A percentile compares a stretch with the other conserved stretches of the same genome.
Evolutionary conservation across 1,284 basidiomycete genomes (phyloP).

Genomic region (Moniliella sp.): DNA sequence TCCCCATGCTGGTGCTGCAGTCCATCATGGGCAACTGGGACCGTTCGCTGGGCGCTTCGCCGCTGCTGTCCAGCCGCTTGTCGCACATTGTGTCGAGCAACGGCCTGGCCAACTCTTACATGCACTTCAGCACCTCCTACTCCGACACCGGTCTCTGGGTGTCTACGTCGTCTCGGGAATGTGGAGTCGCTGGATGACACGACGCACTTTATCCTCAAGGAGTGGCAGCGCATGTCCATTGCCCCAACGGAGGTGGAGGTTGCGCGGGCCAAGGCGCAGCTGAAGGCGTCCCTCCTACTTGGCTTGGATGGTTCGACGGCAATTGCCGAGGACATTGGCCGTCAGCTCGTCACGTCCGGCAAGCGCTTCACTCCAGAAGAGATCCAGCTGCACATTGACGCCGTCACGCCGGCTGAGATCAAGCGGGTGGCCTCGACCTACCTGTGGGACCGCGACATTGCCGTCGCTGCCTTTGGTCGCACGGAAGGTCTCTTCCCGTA

Average conservation of each 20-base stretch:
- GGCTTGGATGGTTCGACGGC: slow-evolving; percentile 83
- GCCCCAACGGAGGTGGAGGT: slow-evolving; percentile 66
- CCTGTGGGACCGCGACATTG: slow-evolving; percentile 70
- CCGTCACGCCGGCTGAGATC: slow-evolving; percentile 70
- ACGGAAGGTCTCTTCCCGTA: slow-evolving; percentile 56
- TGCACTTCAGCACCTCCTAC: slow-evolving; percentile 99
- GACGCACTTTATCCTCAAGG: slow-evolving; percentile 74
- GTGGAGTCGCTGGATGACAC: slow-evolving; percentile 67
- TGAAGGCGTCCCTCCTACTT: slow-evolving; percentile 79
- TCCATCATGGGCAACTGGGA: slow-evolving; percentile 99
- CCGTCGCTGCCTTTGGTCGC: slow-evolving; percentile 37
- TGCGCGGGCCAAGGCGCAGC: slow-evolving; percentile 86
- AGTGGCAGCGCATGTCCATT: slow-evolving; percentile 91
- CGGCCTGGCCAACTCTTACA: slow-evolving; percentile 97
- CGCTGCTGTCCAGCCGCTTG: slow-evolving; percentile 70
- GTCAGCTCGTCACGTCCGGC: slow-evolving; percentile 84
- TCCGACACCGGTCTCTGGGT: slow-evolving; percentile 98
- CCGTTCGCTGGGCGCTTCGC: slow-evolving; percentile 71
- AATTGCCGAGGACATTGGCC: slow-evolving; percentile 89
- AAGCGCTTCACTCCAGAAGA: slow-evolving; percentile 58
- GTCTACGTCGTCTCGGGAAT: slow-evolving; percentile 82
- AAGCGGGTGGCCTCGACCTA: slow-evolving; percentile 85
- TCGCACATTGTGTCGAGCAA: slow-evolving; percentile 75
- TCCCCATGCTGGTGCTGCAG: slow-evolving; percentile 97
- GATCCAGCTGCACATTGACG: slow-evolving; percentile 77